A percentile compares a stretch with the other conserved stretches of the same genome.
These are phyloP conservation scores for Penicillium digitatum DNA, from an alignment of 2,329 filamentous ascomycete genomes.

Conservation along the genomic window DNA sequence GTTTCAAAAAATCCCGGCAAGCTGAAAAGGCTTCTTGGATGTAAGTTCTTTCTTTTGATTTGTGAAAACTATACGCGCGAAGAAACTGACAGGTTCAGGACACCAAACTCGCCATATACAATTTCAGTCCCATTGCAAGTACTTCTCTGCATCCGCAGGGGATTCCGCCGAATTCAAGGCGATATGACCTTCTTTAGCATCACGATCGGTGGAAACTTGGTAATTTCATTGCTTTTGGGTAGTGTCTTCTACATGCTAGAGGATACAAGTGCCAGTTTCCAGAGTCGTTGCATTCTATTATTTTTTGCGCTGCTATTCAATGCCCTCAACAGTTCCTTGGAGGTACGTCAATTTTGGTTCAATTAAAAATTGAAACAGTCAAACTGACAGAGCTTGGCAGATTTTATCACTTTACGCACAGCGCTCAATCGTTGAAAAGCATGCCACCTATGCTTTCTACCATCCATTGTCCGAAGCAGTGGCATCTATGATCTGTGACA, in stretches of 20 bases:
- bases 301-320: not conserved
- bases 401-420: not conserved
- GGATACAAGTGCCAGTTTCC: not conserved
- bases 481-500: not conserved
- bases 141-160: constrained; percentile 66
- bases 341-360: not conserved
- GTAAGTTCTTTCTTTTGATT: not conserved
- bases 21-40: not conserved
- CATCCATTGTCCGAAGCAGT: constrained; percentile 61
- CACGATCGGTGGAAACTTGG: not conserved
- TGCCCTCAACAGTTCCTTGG: not conserved
- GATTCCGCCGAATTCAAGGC: constrained; percentile 69
- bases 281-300: not conserved
- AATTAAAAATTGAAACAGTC: not conserved
- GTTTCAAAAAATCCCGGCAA: not conserved
- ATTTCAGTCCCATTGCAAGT: constrained; percentile 74
- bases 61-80: not conserved
- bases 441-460: constrained; percentile 80
- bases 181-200: constrained; percentile 53
- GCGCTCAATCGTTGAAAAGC: constrained; percentile 85
- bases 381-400: not conserved
- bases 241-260: not conserved
- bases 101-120: constrained; percentile 60
- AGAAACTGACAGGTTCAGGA: not conserved
- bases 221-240: not conserved